Conservation (phyloP, 2,329 filamentous ascomycete species). For the Septoria petroselini region DNA sequence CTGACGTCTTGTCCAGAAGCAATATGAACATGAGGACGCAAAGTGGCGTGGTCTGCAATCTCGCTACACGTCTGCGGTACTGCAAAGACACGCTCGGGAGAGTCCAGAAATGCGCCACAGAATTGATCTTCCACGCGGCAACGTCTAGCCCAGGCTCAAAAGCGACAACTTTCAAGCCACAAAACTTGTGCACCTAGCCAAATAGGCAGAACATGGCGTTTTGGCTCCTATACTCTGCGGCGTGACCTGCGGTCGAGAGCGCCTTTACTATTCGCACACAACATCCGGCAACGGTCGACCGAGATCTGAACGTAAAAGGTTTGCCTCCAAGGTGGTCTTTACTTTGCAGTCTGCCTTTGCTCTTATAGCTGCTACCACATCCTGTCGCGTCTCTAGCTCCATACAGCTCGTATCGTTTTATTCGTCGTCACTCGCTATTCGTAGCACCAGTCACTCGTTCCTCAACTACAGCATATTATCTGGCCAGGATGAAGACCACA, state of each 20-base stretch:
- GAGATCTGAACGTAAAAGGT: constrained; percentile 5
- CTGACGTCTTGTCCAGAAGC: not conserved
- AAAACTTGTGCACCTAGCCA: constrained; percentile 11
- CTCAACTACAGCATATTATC: not conserved
- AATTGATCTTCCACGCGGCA: constrained; percentile 3
- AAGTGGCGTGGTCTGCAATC: constrained; percentile 1
- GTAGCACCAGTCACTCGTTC: constrained; percentile 10
- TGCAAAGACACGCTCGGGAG: constrained; percentile 1
- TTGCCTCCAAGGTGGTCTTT: not conserved
- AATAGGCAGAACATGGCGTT: constrained; percentile 12
- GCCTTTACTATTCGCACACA: constrained; percentile 6
- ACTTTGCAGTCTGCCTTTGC: not conserved
- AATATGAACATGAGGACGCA: too few relatives aligned
- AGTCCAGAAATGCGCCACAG: constrained; percentile 4
- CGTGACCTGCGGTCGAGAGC: constrained; percentile 11
- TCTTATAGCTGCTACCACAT: constrained; percentile 8
- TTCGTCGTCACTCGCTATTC: not conserved
- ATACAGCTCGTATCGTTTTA: not conserved
- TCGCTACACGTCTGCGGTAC: constrained; percentile 8
- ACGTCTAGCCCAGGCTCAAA: constrained; percentile 7
- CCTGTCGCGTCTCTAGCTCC: constrained; percentile 9
- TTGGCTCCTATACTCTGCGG: constrained; percentile 10
- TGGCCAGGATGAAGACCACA: constrained; percentile 20
- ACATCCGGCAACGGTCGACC: constrained; percentile 5
- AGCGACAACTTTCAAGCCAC: constrained; percentile 12